Evolutionary conservation across 139 green algal species (phyloP).

Genomic region (Micromonas commoda): DNA sequence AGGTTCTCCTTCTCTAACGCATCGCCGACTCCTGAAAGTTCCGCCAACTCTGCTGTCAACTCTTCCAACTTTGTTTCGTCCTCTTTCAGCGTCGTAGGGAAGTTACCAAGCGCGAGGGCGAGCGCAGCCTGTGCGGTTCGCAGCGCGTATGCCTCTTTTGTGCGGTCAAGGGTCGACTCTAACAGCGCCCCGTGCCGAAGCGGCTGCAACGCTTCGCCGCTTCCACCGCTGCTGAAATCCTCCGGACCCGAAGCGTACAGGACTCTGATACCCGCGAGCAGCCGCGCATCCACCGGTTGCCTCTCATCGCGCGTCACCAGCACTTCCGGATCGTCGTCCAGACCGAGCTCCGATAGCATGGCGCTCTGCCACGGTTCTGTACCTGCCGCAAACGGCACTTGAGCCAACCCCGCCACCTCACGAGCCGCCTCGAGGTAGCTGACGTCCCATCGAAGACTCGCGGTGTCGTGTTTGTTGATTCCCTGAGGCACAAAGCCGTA

Average conservation of each 20-base stretch:
- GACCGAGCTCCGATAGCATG: not conserved
- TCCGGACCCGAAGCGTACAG: not conserved
- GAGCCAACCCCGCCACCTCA: not conserved
- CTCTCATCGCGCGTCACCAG: not conserved
- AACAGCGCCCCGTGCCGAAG: not conserved
- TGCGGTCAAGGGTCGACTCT: not conserved
- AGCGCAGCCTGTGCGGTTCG: not conserved
- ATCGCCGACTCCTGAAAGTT: not conserved
- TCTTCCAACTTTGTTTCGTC: not conserved
- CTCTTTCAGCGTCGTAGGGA: not conserved
- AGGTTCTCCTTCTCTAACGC: not conserved
- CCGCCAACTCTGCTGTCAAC: not conserved
- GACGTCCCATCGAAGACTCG: conserved; percentile 65
- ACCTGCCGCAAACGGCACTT: not conserved
- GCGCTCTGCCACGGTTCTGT: not conserved
- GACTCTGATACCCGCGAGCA: not conserved
- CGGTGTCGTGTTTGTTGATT: conserved; percentile 64
- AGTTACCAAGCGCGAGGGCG: not conserved
- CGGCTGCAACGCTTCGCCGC: not conserved
- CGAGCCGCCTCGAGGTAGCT: not conserved
- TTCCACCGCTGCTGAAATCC: not conserved
- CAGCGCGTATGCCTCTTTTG: not conserved
- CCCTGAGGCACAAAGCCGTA: conserved; percentile 71
- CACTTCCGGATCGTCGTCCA: not conserved
- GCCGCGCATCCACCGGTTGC: not conserved